Evolutionary conservation across 805 yeast genomes (phyloP), one percentile per base, ranked within the genome.

Genomic region (Metschnikowia anglica): DNA sequence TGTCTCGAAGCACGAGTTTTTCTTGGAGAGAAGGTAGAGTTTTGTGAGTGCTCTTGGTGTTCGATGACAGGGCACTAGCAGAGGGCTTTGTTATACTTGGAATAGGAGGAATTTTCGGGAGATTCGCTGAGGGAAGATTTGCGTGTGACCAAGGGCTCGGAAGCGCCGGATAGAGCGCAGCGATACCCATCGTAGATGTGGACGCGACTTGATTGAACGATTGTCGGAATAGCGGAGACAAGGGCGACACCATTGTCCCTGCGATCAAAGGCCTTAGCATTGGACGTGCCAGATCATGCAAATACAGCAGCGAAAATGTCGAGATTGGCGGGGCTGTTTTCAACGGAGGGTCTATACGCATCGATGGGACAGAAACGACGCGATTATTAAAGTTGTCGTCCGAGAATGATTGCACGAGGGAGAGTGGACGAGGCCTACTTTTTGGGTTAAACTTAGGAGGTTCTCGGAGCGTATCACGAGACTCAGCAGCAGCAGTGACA

Each of bases 221-320:
- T 46, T 65, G 71, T 48, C 65, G 72, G 51, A 65, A 70, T 26
- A 70, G 58, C 15, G 74, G 74, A 19, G 66, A 60, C 26, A 70
- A 56, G 11, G 74, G 73, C 39, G 65, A 58, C 21, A 62, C 65
- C 50, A 63, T 49, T 41, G 59, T 58, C 5, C 47, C 43, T 15
- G 39, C 41, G 16, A 37, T 20, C 15, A 37, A 24, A 1, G 42
- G 46, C 21, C 42, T 25, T 11, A 43, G 37, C 34, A 37, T 19
- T 12, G 46, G 46, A 7, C 46, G 46, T 5, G 38, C 7, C 20
- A 70, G 66, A 15, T 47, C 50, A 16, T 39, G 37, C 12, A 30
- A 30, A 46, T 30, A 25, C 36, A 20, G 41, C n/a, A 19, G 38
- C 17, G 44, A 17, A 16, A 44, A 36, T 5, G 43, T 24, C 16